phyloP scores from a whole-genome alignment of 2,329 filamentous ascomycete species.

The Salinomyces thailandicus region DNA sequence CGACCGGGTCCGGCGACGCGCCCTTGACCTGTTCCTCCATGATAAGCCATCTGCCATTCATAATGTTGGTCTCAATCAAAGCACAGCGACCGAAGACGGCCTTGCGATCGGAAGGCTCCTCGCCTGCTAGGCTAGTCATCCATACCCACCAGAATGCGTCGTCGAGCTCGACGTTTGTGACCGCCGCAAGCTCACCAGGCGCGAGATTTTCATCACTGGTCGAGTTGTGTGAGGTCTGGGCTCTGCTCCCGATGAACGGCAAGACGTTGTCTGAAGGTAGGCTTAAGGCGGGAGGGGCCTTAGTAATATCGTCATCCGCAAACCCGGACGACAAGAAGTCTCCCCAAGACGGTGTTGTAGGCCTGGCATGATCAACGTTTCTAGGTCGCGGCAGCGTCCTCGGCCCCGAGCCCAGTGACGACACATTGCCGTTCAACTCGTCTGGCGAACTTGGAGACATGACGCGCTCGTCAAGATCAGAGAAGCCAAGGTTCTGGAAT shows the following conservation, averaged over 20 bases:
- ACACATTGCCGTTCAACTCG: conserved; percentile 13
- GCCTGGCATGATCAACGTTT: conserved; percentile 57
- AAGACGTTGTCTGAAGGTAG: conserved; percentile 87
- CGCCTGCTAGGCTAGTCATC: conserved; percentile 90
- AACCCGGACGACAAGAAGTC: conserved; percentile 95
- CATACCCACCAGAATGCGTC: conserved; percentile 99
- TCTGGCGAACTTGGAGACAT: conserved; percentile 11
- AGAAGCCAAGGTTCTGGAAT: conserved; percentile 91
- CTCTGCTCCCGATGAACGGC: conserved; percentile 70
- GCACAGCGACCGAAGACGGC: conserved; percentile 90
- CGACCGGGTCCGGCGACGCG: conserved; percentile 71
- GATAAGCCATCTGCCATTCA: conserved; percentile 76
- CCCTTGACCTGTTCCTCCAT: conserved; percentile 96
- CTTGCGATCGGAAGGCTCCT: conserved; percentile 78
- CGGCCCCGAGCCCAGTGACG: conserved; percentile 38
- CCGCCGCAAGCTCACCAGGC: conserved; percentile 89
- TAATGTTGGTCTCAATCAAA: conserved; percentile 77
- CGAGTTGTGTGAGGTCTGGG: conserved; percentile 46
- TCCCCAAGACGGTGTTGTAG: conserved; percentile 95
- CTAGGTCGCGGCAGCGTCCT: conserved; percentile 57
- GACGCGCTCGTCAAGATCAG: conserved; percentile 47
- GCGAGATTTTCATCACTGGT: conserved; percentile 60
- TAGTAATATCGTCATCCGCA: conserved; percentile 57
- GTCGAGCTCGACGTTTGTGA: conserved; percentile 74
- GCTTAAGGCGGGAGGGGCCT: conserved; percentile 46